Evolutionary conservation across 2,329 filamentous ascomycete genomes (phyloP).

Genomic region (Coniochaeta hoffmannii): DNA sequence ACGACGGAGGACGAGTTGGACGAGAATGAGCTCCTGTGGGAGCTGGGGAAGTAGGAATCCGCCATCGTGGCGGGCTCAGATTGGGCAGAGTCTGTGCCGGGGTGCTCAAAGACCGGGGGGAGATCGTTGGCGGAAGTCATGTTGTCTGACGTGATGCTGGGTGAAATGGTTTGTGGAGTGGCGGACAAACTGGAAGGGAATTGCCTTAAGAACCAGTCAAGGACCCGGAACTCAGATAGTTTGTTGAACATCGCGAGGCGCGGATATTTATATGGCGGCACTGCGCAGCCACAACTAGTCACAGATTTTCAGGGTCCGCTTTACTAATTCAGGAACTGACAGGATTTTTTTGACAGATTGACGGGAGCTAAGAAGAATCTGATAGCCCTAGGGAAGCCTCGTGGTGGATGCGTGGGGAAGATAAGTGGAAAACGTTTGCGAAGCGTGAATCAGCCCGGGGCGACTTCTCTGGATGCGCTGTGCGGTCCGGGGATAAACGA

Average conservation of each 20-base stretch:
- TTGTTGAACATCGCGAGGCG: neutral
- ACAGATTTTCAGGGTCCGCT: neutral
- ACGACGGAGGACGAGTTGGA: constrained; percentile 4
- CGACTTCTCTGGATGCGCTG: neutral
- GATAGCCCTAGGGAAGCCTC: neutral
- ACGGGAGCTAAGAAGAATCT: neutral
- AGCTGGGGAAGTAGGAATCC: constrained; percentile 5
- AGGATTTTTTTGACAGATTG: neutral
- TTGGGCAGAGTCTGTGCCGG: neutral
- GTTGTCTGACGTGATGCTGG: constrained; percentile 2
- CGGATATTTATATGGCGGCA: neutral
- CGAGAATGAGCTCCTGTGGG: constrained; percentile 10
- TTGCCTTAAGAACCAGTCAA: neutral
- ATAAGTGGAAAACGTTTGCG: neutral
- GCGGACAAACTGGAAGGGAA: neutral
- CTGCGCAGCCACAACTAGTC: neutral
- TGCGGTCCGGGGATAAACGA: neutral
- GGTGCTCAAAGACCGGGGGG: neutral
- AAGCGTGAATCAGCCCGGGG: neutral
- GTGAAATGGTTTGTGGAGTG: neutral
- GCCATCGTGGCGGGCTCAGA: neutral
- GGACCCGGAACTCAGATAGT: neutral
- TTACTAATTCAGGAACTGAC: neutral
- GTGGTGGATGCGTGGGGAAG: neutral
- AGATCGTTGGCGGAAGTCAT: neutral